A percentile compares a stretch with the other conserved stretches of the same genome.
Conservation (phyloP, 2,329 filamentous ascomycete genomes). For the Aspergillus costaricaensis region DNA sequence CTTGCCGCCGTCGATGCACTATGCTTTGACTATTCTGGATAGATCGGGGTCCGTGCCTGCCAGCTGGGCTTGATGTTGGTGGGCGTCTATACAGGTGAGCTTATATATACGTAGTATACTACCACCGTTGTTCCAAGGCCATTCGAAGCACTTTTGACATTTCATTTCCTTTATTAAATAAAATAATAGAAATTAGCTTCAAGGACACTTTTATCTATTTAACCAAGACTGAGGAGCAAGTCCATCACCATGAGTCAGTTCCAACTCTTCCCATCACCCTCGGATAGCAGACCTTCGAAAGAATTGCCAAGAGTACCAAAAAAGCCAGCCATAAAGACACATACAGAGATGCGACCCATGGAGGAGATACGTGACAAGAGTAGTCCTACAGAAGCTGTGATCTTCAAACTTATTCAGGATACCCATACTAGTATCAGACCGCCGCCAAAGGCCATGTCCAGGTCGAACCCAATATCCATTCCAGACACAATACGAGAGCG, state of each 20-base stretch:
- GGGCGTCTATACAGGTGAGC: too few relatives aligned
- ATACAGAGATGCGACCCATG: slow-evolving; percentile 30
- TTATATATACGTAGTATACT: too few relatives aligned
- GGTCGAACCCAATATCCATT: slow-evolving; percentile 19
- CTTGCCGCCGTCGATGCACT: slow-evolving; percentile 16
- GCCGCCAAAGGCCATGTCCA: slow-evolving; percentile 24
- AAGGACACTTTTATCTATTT: not conserved
- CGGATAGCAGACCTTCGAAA: slow-evolving; percentile 30
- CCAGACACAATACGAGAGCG: slow-evolving; percentile 17
- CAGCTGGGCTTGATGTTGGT: too few relatives aligned
- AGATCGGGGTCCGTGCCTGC: too few relatives aligned
- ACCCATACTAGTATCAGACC: slow-evolving; percentile 31
- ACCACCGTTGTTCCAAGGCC: too few relatives aligned
- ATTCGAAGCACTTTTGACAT: too few relatives aligned
- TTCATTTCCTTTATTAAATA: not conserved
- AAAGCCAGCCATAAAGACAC: slow-evolving; percentile 25
- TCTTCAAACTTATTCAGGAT: slow-evolving; percentile 43
- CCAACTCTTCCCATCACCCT: slow-evolving; percentile 44
- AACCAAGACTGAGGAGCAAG: not conserved
- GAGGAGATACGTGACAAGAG: slow-evolving; percentile 34
- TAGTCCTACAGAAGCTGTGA: slow-evolving; percentile 37
- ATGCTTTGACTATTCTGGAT: too few relatives aligned
- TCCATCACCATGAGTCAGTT: slow-evolving; percentile 38
- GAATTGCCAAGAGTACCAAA: slow-evolving; percentile 37
- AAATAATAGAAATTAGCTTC: not conserved